Percentiles rank a stretch among this genome's conserved stretches.
Conservation (phyloP, 306 rosid genomes). For the Acacia crassicarpa region DNA sequence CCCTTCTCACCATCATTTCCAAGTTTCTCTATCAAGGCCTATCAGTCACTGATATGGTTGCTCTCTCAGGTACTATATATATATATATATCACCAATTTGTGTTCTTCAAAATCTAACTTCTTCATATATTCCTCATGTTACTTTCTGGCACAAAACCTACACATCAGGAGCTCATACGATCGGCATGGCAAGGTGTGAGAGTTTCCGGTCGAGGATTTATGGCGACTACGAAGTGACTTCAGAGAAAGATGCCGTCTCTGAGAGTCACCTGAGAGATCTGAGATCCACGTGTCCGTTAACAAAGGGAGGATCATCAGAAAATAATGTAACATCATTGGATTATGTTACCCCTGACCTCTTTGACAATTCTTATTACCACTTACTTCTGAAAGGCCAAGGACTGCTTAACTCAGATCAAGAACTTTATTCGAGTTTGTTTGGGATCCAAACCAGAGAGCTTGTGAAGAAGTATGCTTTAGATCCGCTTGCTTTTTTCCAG, state of each 20-base stretch:
- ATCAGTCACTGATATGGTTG: constrained; percentile 82
- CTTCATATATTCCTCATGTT: neutral
- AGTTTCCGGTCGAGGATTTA: constrained; percentile 66
- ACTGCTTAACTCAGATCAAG: constrained; percentile 76
- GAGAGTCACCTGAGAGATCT: constrained; percentile 44
- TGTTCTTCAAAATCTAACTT: too few relatives aligned
- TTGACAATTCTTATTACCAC: constrained; percentile 83
- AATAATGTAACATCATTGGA: constrained; percentile 78
- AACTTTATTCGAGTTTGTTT: constrained; percentile 66
- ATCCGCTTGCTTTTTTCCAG: constrained; percentile 70
- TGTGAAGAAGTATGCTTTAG: constrained; percentile 73
- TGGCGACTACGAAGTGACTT: constrained; percentile 50
- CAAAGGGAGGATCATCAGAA: constrained; percentile 37
- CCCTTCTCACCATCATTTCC: constrained; percentile 58
- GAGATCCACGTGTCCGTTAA: constrained; percentile 61
- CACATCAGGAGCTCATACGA: constrained; percentile 98
- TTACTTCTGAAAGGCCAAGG: constrained; percentile 73
- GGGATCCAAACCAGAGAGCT: constrained; percentile 63
- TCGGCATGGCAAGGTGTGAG: constrained; percentile 76
- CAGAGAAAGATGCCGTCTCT: constrained; percentile 49
- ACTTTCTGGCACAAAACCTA: neutral
- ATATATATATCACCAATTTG: neutral
- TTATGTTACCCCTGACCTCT: constrained; percentile 71
- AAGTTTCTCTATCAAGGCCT: constrained; percentile 86
- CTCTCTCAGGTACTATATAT: constrained; percentile 61